Conservation (phyloP, 768 basidiomycete genomes). For the Thelephora ganbajun region DNA sequence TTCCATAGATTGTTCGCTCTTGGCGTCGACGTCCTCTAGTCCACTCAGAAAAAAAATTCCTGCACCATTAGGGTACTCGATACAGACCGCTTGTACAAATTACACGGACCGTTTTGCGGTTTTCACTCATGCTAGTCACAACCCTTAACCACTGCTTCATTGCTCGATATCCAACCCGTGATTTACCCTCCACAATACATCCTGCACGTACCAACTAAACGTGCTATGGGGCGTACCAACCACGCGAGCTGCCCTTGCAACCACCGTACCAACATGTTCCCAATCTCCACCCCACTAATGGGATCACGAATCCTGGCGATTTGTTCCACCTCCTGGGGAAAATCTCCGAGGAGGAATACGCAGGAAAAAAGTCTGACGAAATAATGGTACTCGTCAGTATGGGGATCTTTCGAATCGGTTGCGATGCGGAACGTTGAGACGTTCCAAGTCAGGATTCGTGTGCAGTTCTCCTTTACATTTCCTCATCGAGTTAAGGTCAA, state of each 20-base stretch:
- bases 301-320: conserved; percentile 26
- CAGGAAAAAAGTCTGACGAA: too few relatives aligned
- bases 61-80: too few relatives aligned
- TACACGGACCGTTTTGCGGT: too few relatives aligned
- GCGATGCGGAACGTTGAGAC: conserved; percentile 49
- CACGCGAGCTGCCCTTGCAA: conserved; percentile 39
- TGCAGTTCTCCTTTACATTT: conserved; percentile 30
- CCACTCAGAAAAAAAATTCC: too few relatives aligned
- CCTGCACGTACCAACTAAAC: too few relatives aligned
- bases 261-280: conserved; percentile 39
- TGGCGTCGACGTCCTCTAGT: too few relatives aligned
- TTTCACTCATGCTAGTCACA: too few relatives aligned
- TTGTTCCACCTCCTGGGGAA: conserved; percentile 15
- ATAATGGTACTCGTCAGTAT: conserved; percentile 23
- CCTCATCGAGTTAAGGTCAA: neutral
- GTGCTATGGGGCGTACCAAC: conserved; percentile 47
- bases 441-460: conserved; percentile 22
- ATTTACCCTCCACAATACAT: too few relatives aligned
- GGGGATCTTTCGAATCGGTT: conserved; percentile 37
- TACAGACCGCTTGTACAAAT: too few relatives aligned
- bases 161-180: too few relatives aligned
- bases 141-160: too few relatives aligned
- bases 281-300: conserved; percentile 35
- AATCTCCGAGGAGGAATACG: conserved; percentile 41
- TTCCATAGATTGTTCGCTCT: too few relatives aligned